Evolutionary conservation across 1,139 yeast genomes (phyloP), one percentile per base, ranked within the genome.

Genomic region (Lipomyces yarrowii): DNA sequence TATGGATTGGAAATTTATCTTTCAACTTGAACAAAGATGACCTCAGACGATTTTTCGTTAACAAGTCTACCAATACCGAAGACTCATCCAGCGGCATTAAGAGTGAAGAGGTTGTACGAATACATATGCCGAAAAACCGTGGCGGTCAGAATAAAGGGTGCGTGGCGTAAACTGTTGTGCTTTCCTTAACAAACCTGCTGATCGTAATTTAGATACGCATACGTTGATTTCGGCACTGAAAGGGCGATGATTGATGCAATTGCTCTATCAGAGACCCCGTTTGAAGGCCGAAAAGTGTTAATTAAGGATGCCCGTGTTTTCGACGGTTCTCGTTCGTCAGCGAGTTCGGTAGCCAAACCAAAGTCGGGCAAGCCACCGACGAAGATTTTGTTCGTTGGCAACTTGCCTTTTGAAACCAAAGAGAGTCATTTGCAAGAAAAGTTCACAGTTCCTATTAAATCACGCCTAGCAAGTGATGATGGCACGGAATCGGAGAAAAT

Each of bases 1-100:
- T 92, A 33, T 94, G 99, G 99, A 85, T 94, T 58, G 99, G 99
- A 59, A 96, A 94, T 76, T 78, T 96, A 71, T 84, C 97, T 0
- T 96, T 89, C 73, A 96, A 90, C 64, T 92, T 98, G 6, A 83
- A 88, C 0, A 87, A 84, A 72, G 96, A 90, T 54, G 96, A 92
- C 69, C 76, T 94, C 32, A 80, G 81, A 13, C 82, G 88, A 64
- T 92, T 89, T 70, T 79, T 94, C 10, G 79, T 83, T 2, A 83
- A 85, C 37, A 61, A 64, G 53, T 64, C 69, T n/a, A 42, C 18
- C 8, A 42, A 21, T 18, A n/a, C 3, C 48, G 48, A 42, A n/a
- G 48, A 15, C 21, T 18, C 15, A 18, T 18, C 21, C n/a, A 62
- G 56, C 18, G 54, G 21, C n/a, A 81, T 80, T 18, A 79, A 78